A percentile compares a stretch with the other conserved stretches of the same genome.
phyloP scores from a whole-genome alignment of 345 rosid genomes.

The Erucastrum elatum region DNA sequence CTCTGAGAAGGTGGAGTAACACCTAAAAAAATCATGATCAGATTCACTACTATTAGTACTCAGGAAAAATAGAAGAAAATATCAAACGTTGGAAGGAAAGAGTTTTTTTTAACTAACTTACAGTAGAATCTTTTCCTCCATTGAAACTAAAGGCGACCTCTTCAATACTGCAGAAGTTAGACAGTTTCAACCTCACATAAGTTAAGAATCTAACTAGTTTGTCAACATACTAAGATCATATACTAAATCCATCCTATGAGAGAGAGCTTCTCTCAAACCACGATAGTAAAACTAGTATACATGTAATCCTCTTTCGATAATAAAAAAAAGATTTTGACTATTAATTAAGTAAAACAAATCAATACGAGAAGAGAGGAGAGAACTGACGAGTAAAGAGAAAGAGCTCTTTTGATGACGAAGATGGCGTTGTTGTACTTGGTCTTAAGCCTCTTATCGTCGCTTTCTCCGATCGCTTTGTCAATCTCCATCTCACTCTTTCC shows the following conservation, averaged over 20 bases:
- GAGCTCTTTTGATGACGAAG: conserved; percentile 79
- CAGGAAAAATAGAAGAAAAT: conserved; percentile 4
- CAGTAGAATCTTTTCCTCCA: conserved; percentile 98
- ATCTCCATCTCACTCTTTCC: conserved; percentile 66
- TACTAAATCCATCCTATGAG: too few species aligned
- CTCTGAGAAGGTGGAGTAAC: conserved; percentile 88
- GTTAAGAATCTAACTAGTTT: too few species aligned
- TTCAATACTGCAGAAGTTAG: conserved; percentile 57
- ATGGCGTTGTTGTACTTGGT: conserved; percentile 92
- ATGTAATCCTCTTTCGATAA: too few species aligned
- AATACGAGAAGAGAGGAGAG: conserved; percentile 5
- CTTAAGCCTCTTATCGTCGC: conserved; percentile 87
- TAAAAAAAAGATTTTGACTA: too few species aligned
- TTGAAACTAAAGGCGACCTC: conserved; percentile 98
- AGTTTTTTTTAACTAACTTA: conserved; percentile 53
- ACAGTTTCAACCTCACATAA: conserved; percentile 18
- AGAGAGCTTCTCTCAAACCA: too few species aligned
- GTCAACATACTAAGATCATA: too few species aligned
- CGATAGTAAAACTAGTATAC: too few species aligned
- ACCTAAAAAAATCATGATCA: conserved; percentile 60
- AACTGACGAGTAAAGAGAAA: conserved; percentile 88
- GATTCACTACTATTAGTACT: conserved; percentile 24
- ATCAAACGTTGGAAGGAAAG: not conserved
- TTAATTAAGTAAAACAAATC: not conserved
- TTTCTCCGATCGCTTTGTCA: conserved; percentile 73